A percentile compares a stretch with the other conserved stretches of the same genome.
phyloP scores from a whole-genome alignment of 2,329 filamentous ascomycete species.

The Pseudopithomyces chartarum region DNA sequence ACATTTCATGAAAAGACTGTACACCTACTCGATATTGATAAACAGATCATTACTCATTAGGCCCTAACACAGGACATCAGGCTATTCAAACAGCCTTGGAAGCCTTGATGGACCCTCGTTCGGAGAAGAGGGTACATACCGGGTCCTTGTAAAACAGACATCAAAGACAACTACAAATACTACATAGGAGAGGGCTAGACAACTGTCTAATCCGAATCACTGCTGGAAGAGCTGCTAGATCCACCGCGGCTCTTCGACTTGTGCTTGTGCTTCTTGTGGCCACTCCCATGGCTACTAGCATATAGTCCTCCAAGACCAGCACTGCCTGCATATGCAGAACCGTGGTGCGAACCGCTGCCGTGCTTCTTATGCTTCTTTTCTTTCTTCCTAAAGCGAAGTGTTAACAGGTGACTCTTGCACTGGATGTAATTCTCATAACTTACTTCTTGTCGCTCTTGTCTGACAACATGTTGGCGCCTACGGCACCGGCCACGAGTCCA shows the following conservation, averaged over 20 bases:
- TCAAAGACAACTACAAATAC: not conserved
- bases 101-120: not conserved
- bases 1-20: not conserved
- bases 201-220: conserved; percentile 40
- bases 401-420: conserved; percentile 5
- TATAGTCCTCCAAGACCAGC: conserved; percentile 43
- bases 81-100: too few species aligned
- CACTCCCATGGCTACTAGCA: conserved; percentile 29
- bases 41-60: conserved; percentile 5
- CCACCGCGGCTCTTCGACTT: conserved; percentile 39
- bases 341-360: conserved; percentile 30
- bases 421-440: not conserved
- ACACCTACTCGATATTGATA: not conserved
- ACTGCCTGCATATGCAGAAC: conserved; percentile 37
- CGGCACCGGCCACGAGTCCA: conserved; percentile 58
- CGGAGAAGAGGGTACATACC: not conserved
- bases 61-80: not conserved
- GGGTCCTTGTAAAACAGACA: not conserved
- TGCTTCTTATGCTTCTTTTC: conserved; percentile 46
- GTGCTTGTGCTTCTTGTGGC: conserved; percentile 39
- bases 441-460: conserved; percentile 50
- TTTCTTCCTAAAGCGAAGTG: conserved; percentile 22
- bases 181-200: not conserved
- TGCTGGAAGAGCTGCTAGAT: conserved; percentile 38
- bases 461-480: conserved; percentile 61